A percentile compares a stretch with the other conserved stretches of the same genome.
phyloP scores from a whole-genome alignment of 805 yeast genomes.

The Suhomyces sp. region DNA sequence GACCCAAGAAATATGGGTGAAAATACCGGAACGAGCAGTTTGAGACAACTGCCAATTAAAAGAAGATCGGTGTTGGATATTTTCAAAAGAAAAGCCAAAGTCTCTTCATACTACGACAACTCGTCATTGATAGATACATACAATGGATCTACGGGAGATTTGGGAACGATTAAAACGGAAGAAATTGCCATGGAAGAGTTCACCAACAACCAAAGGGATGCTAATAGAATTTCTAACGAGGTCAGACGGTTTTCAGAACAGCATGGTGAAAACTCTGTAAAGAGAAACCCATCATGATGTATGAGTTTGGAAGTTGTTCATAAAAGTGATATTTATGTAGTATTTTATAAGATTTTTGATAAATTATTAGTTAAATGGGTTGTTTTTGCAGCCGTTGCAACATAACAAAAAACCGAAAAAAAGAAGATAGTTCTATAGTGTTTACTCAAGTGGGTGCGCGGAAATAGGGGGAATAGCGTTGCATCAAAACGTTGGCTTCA shows the following conservation, averaged over 20 bases:
- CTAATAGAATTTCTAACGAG: slow-evolving; percentile 22
- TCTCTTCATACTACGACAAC: slow-evolving; percentile 21
- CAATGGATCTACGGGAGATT: slow-evolving; percentile 29
- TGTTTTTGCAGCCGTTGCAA: neutral
- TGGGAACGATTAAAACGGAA: slow-evolving; percentile 42
- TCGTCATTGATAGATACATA: slow-evolving; percentile 33
- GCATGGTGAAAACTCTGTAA: neutral
- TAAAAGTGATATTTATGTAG: neutral
- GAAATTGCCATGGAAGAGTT: slow-evolving; percentile 50
- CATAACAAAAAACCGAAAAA: neutral
- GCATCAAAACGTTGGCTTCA: neutral
- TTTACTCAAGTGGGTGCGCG: neutral
- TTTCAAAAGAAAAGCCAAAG: slow-evolving; percentile 31
- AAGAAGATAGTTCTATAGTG: neutral
- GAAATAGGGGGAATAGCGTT: neutral
- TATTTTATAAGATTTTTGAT: neutral
- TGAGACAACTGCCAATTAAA: slow-evolving; percentile 9
- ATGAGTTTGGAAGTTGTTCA: neutral
- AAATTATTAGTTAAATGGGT: neutral
- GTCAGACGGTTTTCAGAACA: slow-evolving; percentile 7
- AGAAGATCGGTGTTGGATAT: slow-evolving; percentile 31
- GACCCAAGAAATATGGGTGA: neutral
- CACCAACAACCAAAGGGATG: slow-evolving; percentile 19
- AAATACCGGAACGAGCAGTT: neutral
- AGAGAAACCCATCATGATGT: neutral